Base-by-base conservation (phyloP, 352 stramenopile species). In the Lagenidium giganteum region DNA sequence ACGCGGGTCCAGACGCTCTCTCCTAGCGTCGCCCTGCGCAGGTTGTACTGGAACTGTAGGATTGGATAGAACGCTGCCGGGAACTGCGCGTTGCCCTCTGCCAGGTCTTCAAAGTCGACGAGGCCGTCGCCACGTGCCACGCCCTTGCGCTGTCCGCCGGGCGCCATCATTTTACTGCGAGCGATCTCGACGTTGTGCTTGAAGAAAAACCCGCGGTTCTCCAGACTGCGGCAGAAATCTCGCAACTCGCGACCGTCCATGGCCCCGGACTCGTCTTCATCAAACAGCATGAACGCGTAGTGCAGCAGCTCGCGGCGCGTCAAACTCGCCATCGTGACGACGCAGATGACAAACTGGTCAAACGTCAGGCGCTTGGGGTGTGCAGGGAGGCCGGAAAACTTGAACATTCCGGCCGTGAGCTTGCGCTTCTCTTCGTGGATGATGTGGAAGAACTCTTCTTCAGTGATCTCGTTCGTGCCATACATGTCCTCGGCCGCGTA, bases 211-310 rank as follows among this genome's bases (percentile, higher is more conserved):
- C 59, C 61, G 23, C 16, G 52, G 28, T 63, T 75, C 27, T 75
- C 77, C 8, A 83, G 48, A 25, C 71, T 70, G 12, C 70, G 63
- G 34, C 67, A 85, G 38, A 87, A 85, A 1, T 57, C 54, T 7
- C 57, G 37, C 24, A 87, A 53, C 33, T 87, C 74, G 9, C 44
- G 61, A 32, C 51, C 58, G 43, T 85, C 70, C 69, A 87, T 82
- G 26, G 68, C 64, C 4, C 75, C 75, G 4, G 75, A 87, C 8
- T 66, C 61, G 41, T 87, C 72, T 7, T 69, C 55, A 40, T 87
- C 75, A 34, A 84, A 87, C 16, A 85, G 54, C 8, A 53, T 66
- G 53, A 87, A 87, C n/a, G 69, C 72, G 33, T 80, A 87, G 26
- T 79, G 57, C 4, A 85, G 38, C 7, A 87, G 35, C 29, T 87